Conservation (phyloP, 176 grass and related monocot genomes). For the Aegilops sharonensis region DNA sequence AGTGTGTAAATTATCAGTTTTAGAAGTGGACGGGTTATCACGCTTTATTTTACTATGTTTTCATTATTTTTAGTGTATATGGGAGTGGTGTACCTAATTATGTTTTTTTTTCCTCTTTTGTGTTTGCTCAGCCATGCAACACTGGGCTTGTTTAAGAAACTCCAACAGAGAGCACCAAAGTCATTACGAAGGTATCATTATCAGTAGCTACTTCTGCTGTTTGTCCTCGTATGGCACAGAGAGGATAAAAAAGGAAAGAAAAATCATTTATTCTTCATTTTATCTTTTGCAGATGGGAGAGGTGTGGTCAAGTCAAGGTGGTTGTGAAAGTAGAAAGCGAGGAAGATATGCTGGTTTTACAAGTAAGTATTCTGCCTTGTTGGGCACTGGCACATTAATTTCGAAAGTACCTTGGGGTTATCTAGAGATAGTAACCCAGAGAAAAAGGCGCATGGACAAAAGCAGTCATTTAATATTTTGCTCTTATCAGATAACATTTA, state of each 20-base stretch:
- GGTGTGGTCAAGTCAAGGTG: slow-evolving; percentile 94
- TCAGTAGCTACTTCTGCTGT: neutral
- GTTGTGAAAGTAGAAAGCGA: slow-evolving; percentile 90
- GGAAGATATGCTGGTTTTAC: slow-evolving; percentile 92
- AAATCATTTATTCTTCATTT: neutral
- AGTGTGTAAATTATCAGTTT: neutral
- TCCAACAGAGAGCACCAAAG: slow-evolving; percentile 87
- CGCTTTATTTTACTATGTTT: neutral
- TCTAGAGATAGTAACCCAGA: neutral
- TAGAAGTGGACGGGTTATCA: neutral
- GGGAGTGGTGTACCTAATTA: slow-evolving; percentile 4
- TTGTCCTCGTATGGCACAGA: neutral
- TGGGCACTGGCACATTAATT: neutral
- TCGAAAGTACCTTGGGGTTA: neutral
- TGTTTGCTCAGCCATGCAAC: slow-evolving; percentile 82
- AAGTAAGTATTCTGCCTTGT: slow-evolving; percentile 50
- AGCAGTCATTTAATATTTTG: neutral
- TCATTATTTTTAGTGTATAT: neutral
- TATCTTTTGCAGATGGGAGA: slow-evolving; percentile 75
- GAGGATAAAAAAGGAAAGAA: neutral
- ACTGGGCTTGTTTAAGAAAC: slow-evolving; percentile 93
- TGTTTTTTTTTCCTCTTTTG: neutral
- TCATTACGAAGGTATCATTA: slow-evolving; percentile 72
- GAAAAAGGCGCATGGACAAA: neutral
- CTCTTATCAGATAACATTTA: neutral